Conservation (phyloP, 1,139 yeast species). For the Williopsis jadinii region DNA sequence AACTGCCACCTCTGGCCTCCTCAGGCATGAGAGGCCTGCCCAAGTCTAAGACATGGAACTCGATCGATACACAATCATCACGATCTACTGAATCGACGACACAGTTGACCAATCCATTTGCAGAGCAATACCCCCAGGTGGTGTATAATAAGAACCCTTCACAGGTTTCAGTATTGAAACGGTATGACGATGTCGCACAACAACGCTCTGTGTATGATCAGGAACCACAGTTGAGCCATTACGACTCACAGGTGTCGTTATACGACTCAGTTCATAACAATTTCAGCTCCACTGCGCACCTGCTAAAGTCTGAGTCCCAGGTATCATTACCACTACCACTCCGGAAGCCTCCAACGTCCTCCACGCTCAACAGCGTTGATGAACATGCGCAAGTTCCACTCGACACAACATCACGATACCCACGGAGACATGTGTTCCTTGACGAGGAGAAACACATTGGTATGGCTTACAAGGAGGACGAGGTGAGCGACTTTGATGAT, state of each 20-base stretch:
- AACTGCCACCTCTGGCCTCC: background rate
- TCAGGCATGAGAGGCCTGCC: background rate
- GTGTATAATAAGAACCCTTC: slow-evolving; percentile 6
- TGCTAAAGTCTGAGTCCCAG: background rate
- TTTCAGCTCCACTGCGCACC: background rate
- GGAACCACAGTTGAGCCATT: background rate
- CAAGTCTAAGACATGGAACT: background rate
- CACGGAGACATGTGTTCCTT: slow-evolving; percentile 3
- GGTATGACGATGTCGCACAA: slow-evolving; percentile 3
- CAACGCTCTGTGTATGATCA: background rate
- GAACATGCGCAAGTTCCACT: background rate
- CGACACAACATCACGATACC: background rate
- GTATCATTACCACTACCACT: background rate
- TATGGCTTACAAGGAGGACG: background rate
- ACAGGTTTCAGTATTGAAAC: slow-evolving; percentile 3
- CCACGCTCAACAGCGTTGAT: background rate
- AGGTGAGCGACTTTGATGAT: background rate
- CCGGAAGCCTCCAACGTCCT: background rate
- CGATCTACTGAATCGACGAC: background rate
- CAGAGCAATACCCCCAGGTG: slow-evolving; percentile 5
- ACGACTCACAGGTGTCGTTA: background rate
- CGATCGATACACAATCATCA: background rate
- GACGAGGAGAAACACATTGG: slow-evolving; percentile 10
- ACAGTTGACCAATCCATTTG: background rate
- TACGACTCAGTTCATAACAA: background rate